A percentile compares a stretch with the other conserved stretches of the same genome.
phyloP scores from a whole-genome alignment of 1,284 basidiomycete genomes.

The Coniophora puteana region DNA sequence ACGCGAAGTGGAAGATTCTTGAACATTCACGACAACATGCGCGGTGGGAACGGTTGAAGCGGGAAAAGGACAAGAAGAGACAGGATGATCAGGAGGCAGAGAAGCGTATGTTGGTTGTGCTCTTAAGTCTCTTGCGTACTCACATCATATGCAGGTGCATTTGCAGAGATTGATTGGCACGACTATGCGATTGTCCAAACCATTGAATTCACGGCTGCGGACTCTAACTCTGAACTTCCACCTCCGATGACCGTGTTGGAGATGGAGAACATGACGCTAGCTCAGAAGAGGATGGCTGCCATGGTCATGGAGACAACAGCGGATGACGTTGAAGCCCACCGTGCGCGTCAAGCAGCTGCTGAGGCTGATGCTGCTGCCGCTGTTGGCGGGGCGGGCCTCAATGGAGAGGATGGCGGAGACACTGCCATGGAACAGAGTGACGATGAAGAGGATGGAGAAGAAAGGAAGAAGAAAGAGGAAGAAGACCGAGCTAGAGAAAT shows the following conservation, averaged over 20 bases:
- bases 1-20: conserved; percentile 73
- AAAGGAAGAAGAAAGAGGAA: conserved; percentile 66
- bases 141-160: conserved; percentile 57
- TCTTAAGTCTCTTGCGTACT: conserved; percentile 8
- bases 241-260: conserved; percentile 94
- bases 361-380: conserved; percentile 75
- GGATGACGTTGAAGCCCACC: conserved; percentile 79
- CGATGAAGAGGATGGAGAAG: conserved; percentile 62
- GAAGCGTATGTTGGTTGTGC: conserved; percentile 52
- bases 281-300: conserved; percentile 97
- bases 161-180: conserved; percentile 99
- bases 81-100: conserved; percentile 91
- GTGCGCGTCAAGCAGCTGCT: conserved; percentile 73
- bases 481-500: conserved; percentile 76
- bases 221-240: conserved; percentile 89
- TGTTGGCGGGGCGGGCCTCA: conserved; percentile 53
- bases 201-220: conserved; percentile 95
- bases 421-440: conserved; percentile 75
- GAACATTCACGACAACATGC: conserved; percentile 78
- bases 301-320: conserved; percentile 96
- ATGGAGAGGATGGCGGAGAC: conserved; percentile 53
- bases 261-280: conserved; percentile 93
- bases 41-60: conserved; percentile 84
- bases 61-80: conserved; percentile 82
- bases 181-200: conserved; percentile 99